phyloP scores from a whole-genome alignment of 1,284 basidiomycete species.

The Spongispora temasekensis region DNA sequence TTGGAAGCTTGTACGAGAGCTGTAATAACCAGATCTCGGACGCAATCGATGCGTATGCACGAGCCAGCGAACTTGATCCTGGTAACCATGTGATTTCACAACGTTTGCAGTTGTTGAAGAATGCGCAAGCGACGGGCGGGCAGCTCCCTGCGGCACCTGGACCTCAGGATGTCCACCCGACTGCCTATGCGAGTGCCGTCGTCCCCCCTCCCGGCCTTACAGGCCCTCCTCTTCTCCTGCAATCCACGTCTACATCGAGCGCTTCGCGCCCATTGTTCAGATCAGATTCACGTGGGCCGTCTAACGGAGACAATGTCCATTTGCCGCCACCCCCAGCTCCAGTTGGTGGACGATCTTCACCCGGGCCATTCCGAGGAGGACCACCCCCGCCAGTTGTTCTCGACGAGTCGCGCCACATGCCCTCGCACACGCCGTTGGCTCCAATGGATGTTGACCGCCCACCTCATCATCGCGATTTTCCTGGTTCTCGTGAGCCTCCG shows the following conservation, averaged over 20 bases:
- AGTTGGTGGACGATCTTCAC: conserved; percentile 50
- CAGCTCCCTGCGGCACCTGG: conserved; percentile 82
- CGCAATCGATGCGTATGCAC: conserved; percentile 96
- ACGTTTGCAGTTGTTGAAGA: conserved; percentile 76
- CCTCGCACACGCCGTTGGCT: conserved; percentile 70
- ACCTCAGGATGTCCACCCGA: conserved; percentile 94
- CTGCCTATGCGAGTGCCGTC: conserved; percentile 81
- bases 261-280: conserved; percentile 56
- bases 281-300: conserved; percentile 61
- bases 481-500: conserved; percentile 46
- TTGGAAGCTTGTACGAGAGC: conserved; percentile 95
- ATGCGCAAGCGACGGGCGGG: conserved; percentile 78
- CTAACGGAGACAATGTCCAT: conserved; percentile 51
- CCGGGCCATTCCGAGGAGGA: conserved; percentile 73
- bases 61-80: conserved; percentile 89
- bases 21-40: conserved; percentile 99
- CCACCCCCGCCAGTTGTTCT: conserved; percentile 77
- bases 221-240: conserved; percentile 63
- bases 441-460: conserved; percentile 85
- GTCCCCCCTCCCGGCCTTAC: conserved; percentile 64
- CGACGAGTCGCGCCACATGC: conserved; percentile 64
- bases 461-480: conserved; percentile 55
- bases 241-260: conserved; percentile 43
- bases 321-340: conserved; percentile 60
- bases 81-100: conserved; percentile 77